Conservation (phyloP, 2,329 filamentous ascomycete genomes). For the Colletotrichum sp. region DNA sequence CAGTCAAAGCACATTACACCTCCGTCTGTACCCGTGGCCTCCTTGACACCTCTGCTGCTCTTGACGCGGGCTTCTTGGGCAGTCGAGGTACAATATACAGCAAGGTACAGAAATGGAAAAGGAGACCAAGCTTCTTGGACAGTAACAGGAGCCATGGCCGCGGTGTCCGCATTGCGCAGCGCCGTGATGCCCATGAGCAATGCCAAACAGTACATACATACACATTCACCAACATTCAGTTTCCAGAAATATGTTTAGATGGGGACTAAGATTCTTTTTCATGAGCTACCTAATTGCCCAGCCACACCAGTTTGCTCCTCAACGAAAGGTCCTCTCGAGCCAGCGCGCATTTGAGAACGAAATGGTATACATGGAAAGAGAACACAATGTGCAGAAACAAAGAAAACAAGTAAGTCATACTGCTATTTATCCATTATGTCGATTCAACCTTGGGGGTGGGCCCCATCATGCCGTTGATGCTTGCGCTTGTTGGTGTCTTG, state of each 20-base stretch:
- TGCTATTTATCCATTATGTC: slow-evolving; percentile 21
- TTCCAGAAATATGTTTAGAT: neutral
- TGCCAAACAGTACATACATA: neutral
- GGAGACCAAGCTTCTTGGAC: neutral
- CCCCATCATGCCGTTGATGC: slow-evolving; percentile 53
- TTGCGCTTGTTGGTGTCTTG: slow-evolving; percentile 57
- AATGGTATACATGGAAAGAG: slow-evolving; percentile 24
- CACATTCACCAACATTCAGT: neutral
- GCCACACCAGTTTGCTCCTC: neutral
- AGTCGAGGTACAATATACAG: neutral
- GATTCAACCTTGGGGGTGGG: slow-evolving; percentile 54
- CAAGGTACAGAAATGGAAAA: neutral
- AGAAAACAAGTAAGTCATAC: slow-evolving; percentile 12
- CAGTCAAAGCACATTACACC: too few species aligned
- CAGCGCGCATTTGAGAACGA: slow-evolving; percentile 1
- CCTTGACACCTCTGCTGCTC: neutral
- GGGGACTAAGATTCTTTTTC: slow-evolving; percentile 5
- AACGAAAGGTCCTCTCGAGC: neutral
- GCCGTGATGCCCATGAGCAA: neutral
- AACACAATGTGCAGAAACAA: slow-evolving; percentile 13
- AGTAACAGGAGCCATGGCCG: neutral
- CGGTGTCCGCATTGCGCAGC: neutral
- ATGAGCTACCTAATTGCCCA: slow-evolving; percentile 16
- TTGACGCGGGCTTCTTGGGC: neutral
- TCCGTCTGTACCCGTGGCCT: neutral